Evolutionary conservation across 148 eudicot genomes (phyloP), one percentile per base, ranked within the genome.

Genomic region (Oxyria digyna): DNA sequence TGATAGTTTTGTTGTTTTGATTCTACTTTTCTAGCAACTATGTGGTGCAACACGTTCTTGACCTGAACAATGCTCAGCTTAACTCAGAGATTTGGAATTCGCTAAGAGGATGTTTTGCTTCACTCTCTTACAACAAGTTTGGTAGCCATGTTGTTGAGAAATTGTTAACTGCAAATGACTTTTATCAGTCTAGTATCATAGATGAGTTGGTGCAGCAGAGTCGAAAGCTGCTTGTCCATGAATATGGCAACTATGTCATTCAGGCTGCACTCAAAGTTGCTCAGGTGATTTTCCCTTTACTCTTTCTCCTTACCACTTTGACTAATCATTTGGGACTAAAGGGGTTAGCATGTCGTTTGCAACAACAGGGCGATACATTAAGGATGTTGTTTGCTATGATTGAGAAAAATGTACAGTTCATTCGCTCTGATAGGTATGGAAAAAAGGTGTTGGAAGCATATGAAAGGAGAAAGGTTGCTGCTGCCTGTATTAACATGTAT

Each of bases 131-230:
- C 75, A 83, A 81, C 46, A 86, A 86, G 68, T 84, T 73, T 33
- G 90, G 79, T 0, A 86, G 90, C 66, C 80, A 86, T 45, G 90
- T 86, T 13, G 83, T 86, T 52, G 85, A 86, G 69, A 83, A 79
- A 57, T 78, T 75, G 46, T 37, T 86, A 69, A 10, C 13, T 23
- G 74, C 66, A 21, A 62, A 84, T 12, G 76, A 74, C 46, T 71
- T 69, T 27, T 75, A 78, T 29, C 62, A 75, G 12, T 70, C 71
- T 1, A 20, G 35, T 48, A 77, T 86, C 43, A 71, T 81, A 38
- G 43, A 24, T 67, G 87, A 86, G 75, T 48, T 81, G 33, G n/a
- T n/a, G n/a, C 69, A 83, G 9, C 26, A 31, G 12, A 74, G 76
- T 67, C 78, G 76, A 4, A 69, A 70, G 77, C 80, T 86, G 48